Conservation (phyloP, 306 rosid genomes). For the Urtica urens region DNA sequence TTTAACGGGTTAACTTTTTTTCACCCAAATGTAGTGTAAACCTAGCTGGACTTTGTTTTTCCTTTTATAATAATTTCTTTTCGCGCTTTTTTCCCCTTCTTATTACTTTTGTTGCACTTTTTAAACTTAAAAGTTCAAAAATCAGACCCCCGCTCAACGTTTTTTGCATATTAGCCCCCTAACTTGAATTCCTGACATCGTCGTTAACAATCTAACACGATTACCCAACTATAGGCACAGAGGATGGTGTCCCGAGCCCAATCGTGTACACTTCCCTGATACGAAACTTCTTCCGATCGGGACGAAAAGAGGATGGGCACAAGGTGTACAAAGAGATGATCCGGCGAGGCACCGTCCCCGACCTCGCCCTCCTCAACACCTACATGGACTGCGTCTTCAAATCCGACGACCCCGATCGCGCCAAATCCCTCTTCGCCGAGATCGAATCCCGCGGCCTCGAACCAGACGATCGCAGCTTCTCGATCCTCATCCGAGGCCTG, state of each 20-base stretch:
- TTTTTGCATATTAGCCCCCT: too few relatives aligned
- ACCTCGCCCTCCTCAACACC: conserved; percentile 70
- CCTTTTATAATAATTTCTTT: too few relatives aligned
- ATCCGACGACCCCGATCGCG: conserved; percentile 73
- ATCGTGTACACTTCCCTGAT: conserved; percentile 70
- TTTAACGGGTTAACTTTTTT: too few relatives aligned
- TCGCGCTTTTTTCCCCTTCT: too few relatives aligned
- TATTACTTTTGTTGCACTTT: too few relatives aligned
- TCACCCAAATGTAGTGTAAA: too few relatives aligned
- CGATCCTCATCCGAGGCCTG: conserved; percentile 80
- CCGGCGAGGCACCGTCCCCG: conserved; percentile 58
- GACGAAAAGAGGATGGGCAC: conserved; percentile 92
- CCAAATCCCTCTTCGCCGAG: conserved; percentile 70
- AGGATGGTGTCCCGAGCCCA: conserved; percentile 45
- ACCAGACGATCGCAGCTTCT: conserved; percentile 72
- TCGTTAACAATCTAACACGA: too few relatives aligned
- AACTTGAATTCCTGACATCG: too few relatives aligned
- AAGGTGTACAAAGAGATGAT: conserved; percentile 88
- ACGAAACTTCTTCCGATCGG: conserved; percentile 70
- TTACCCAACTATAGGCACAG: too few relatives aligned
- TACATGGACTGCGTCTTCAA: conserved; percentile 92
- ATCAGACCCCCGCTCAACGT: too few relatives aligned
- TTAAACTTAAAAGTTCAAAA: too few relatives aligned
- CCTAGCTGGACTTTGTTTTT: too few relatives aligned
- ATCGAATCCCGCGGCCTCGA: conserved; percentile 53